Evolutionary conservation across 345 rosid species (phyloP), one percentile per base, ranked within the genome.

Genomic region (Salix caprea): DNA sequence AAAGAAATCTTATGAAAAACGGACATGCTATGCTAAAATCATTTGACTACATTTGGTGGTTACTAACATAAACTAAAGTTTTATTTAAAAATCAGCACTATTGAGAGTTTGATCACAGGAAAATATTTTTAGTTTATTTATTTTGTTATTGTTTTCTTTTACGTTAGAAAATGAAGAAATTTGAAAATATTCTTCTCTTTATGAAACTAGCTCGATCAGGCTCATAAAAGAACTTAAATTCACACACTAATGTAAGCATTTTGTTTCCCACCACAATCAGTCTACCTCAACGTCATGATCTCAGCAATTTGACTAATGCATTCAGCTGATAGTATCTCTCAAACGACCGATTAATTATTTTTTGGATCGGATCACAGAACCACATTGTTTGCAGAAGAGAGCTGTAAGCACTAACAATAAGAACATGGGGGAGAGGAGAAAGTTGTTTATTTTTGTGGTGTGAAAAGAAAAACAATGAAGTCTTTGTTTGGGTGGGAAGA

Each of bases 401-500:
- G 75, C 37, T 56, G 77, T 74, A 62, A 28, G 73, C 73, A 14
- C 40, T 7, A 60, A 68, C 40, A 56, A 40, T 44, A 71, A 79
- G 79, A 78, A 66, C 79, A 71, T 52, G 76, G 74, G 74, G 78
- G 83, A 77, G 76, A 74, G 72, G 76, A 79, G 1, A 28, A 21
- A 42, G 34, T 15, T 70, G 21, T 26, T 28, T 30, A 72, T 9
- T 23, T 36, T 37, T 12, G 65, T 70, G 52, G 26, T 16, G 42
- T 79, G 82, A 76, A 50, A 46, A 50, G 76, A 79, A 82, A 80
- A 30, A 12, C 11, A 74, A 73, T n/a, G 86, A 89, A 89, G 89
- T 87, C 89, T 82, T 80, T 30, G 86, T 83, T 87, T 87, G 80
- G 92, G 89, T 89, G 76, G 71, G 86, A 78, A 40, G 30, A 64